These are phyloP conservation scores for Cercophora samala DNA, from an alignment of 495 filamentous ascomycete genomes.

Conservation along the genomic window DNA sequence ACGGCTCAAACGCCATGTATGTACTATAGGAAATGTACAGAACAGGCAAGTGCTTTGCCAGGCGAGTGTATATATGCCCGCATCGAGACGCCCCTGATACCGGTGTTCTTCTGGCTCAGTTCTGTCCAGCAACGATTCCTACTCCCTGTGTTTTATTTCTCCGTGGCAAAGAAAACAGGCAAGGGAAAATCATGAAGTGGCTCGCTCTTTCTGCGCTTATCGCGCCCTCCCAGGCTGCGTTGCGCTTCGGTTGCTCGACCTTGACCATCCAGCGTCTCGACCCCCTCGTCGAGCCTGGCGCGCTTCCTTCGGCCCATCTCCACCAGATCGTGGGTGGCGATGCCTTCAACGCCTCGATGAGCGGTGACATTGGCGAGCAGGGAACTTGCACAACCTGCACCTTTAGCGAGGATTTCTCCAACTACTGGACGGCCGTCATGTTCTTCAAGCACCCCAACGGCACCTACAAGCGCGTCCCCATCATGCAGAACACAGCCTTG, in stretches of 20 bases:
- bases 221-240: slow-evolving; percentile 40
- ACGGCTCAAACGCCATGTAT: not conserved
- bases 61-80: not conserved
- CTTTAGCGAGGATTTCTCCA: slow-evolving; percentile 47
- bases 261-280: slow-evolving; percentile 47
- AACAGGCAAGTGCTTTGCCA: not conserved
- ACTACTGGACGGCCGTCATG: slow-evolving; percentile 51
- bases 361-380: slow-evolving; percentile 42
- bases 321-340: slow-evolving; percentile 51
- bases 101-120: not conserved
- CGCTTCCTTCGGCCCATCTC: slow-evolving; percentile 42
- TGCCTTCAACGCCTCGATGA: slow-evolving; percentile 48
- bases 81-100: too few relatives aligned
- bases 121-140: not conserved
- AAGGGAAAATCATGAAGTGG: slow-evolving; percentile 40
- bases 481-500: slow-evolving; percentile 42
- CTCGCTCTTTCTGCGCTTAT: slow-evolving; percentile 37
- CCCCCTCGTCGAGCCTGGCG: slow-evolving; percentile 43
- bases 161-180: not conserved
- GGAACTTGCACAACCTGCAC: slow-evolving; percentile 46
- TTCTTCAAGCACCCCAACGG: slow-evolving; percentile 52
- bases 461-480: slow-evolving; percentile 44
- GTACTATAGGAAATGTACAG: not conserved
- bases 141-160: not conserved
- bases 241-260: slow-evolving; percentile 48